A percentile compares a stretch with the other conserved stretches of the same genome.
Conservation (phyloP, 306 rosid species). For the Sophora flavescens region DNA sequence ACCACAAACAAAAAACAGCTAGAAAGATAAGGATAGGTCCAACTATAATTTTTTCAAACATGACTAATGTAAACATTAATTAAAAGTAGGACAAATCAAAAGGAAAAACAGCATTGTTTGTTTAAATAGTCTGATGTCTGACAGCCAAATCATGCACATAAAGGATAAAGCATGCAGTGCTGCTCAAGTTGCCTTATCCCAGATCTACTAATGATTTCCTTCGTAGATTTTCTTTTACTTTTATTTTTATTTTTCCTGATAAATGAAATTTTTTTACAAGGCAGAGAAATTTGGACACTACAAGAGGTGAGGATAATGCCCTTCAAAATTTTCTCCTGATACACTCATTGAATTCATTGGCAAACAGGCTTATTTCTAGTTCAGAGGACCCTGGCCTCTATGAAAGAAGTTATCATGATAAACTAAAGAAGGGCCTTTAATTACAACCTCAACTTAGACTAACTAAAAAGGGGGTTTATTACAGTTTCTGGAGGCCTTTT, state of each 20-base stretch:
- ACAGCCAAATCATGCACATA: conserved; percentile 22
- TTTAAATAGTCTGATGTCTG: conserved; percentile 27
- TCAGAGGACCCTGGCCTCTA: conserved; percentile 28
- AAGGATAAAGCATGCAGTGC: not conserved
- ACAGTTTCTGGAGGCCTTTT: conserved; percentile 33
- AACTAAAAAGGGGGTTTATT: not conserved
- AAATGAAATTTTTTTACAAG: not conserved
- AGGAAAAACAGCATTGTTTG: conserved; percentile 13
- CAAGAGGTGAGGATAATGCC: conserved; percentile 28
- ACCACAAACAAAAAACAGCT: conserved; percentile 49
- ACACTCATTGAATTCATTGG: conserved; percentile 27
- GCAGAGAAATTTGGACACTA: not conserved
- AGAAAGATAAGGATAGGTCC: conserved; percentile 41
- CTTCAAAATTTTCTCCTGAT: conserved; percentile 27
- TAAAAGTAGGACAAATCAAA: conserved; percentile 32
- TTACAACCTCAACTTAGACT: conserved; percentile 26
- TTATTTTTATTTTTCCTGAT: conserved; percentile 11
- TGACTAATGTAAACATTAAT: conserved; percentile 37
- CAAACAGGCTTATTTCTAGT: conserved; percentile 2
- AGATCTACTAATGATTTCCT: conserved; percentile 8
- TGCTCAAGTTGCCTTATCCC: conserved; percentile 32
- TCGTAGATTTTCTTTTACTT: conserved; percentile 10
- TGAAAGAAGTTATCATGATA: conserved; percentile 22
- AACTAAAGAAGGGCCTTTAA: conserved; percentile 18
- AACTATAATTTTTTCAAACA: conserved; percentile 2